Evolutionary conservation across 768 basidiomycete species (phyloP), one percentile per base, ranked within the genome.

Genomic region (Pulveroboletus sp.): DNA sequence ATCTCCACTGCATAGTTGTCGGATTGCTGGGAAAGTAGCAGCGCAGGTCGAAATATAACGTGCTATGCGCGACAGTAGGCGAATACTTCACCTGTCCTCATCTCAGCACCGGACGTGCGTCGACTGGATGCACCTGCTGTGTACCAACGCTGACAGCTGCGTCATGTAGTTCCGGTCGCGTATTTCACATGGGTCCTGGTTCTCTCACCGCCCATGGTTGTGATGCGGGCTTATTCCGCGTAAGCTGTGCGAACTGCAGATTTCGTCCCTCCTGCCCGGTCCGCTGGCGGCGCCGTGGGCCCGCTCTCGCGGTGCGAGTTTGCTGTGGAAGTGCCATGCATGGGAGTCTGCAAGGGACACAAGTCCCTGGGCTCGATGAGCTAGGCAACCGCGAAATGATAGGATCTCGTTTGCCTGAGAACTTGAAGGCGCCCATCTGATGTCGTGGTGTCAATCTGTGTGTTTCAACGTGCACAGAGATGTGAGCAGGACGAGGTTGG

Each of bases 151-250:
- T 36, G 53, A 53, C 51, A 53, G 45, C 47, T 51, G 33, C 47
- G 33, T 46, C 37, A 46, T 39, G 47, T 56, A 50, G 54, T 49
- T 52, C 54, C 57, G 56, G 51, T 38, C 55, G 45, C 39, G 36
- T 39, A 33, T 64, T 41, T 49, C 56, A 35, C 62, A 64, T 53
- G 54, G 51, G 33, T 28, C 39, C 36, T 39, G 57, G 52, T 57
- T 52, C 55, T 52, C 55, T 53, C 62, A 61, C 58, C 54, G 64
- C 55, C 62, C 26, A 27, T 47, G 49, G 48, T 45, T 18, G 51
- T 51, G 21, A 32, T 45, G 47, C 63, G 62, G 63, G 51, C 55
- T 46, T 8, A 32, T 57, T 63, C 47, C 58, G 55, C 31, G 10
- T 21, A 41, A 41, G 62, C 62, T 64, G 64, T 64, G 62, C 42